A percentile compares a stretch with the other conserved stretches of the same genome.
Conservation (phyloP, 352 stramenopile genomes). For the Pythium volutum region DNA sequence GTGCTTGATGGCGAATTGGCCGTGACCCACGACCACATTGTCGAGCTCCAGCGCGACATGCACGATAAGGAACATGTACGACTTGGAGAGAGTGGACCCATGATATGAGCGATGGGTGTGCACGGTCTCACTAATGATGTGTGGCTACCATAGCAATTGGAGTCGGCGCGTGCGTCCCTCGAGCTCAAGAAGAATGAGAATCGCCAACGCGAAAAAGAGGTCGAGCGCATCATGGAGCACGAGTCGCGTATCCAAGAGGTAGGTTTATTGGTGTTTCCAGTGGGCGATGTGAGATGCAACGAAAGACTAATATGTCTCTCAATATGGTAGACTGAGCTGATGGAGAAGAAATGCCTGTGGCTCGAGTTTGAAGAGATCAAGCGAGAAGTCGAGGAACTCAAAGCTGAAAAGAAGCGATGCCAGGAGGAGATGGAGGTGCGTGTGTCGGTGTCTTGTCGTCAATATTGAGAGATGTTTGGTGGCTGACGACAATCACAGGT, state of each 20-base stretch:
- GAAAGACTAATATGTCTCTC: too few relatives aligned
- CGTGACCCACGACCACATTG: slow-evolving; percentile 71
- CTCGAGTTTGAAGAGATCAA: slow-evolving; percentile 82
- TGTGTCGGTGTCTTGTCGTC: background rate
- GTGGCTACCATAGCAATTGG: slow-evolving; percentile 47
- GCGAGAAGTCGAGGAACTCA: slow-evolving; percentile 58
- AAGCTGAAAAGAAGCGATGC: slow-evolving; percentile 61
- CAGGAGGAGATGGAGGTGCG: slow-evolving; percentile 67
- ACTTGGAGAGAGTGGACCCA: too few relatives aligned
- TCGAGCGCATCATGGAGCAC: slow-evolving; percentile 81
- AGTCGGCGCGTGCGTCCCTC: slow-evolving; percentile 52
- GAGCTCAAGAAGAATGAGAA: slow-evolving; percentile 87
- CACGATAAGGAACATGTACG: slow-evolving; percentile 61
- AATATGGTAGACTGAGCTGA: slow-evolving; percentile 60
- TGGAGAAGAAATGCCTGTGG: slow-evolving; percentile 88
- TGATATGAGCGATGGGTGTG: background rate
- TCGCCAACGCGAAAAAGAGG: slow-evolving; percentile 72
- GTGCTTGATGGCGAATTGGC: slow-evolving; percentile 73
- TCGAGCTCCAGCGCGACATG: slow-evolving; percentile 76
- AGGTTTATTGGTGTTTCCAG: background rate
- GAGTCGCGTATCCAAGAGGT: slow-evolving; percentile 79
- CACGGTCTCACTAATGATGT: background rate
- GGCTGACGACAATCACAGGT: slow-evolving; percentile 29
- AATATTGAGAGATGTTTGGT: background rate
- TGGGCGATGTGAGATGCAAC: too few relatives aligned